Conservation (phyloP, 371 early-diverging fungal species). For the Mucor ambiguus region DNA sequence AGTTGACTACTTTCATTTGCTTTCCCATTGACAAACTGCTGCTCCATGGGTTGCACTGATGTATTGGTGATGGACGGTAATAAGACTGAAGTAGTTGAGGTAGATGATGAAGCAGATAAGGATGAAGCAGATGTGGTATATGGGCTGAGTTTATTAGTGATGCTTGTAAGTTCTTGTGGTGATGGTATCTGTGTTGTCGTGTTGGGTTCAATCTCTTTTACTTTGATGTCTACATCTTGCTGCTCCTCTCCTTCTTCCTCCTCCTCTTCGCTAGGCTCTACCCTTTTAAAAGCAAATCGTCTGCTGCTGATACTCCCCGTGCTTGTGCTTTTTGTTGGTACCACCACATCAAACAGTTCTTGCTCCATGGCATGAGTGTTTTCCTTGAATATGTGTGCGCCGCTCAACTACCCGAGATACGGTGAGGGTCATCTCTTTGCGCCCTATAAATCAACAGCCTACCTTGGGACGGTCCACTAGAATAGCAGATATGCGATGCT, state of each 20-base stretch:
- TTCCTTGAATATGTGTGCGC: conserved; percentile 6
- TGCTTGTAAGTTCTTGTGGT: conserved; percentile 1
- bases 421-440: neutral
- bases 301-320: conserved; percentile 5
- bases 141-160: neutral
- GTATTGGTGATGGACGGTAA: neutral
- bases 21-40: neutral
- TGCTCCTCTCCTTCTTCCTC: neutral
- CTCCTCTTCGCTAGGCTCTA: neutral
- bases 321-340: conserved; percentile 10
- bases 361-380: neutral
- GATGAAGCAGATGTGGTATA: neutral
- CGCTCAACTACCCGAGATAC: conserved; percentile 4
- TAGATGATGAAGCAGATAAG: neutral
- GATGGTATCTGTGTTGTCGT: neutral
- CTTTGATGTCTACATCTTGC: no score
- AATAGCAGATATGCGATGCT: conserved; percentile 27
- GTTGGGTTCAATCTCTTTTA: neutral
- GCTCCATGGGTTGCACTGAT: neutral
- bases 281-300: conserved; percentile 17
- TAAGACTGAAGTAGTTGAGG: neutral
- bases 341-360: neutral
- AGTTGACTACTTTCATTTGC: neutral
- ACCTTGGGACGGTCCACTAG: conserved; percentile 22
- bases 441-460: neutral